Percentiles rank a stretch among this genome's conserved stretches.
These are phyloP conservation scores for bread wheat (Triticum aestivum) DNA, from an alignment of 176 grass and related monocot species.

Conservation along the genomic window IWGSC_CS_RefSeq_v2.1 NC_057805.1:66039741-66040240, in stretches of 20 bases:
- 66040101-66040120: too few relatives aligned
- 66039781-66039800: not conserved
- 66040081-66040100: not conserved
- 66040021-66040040: not conserved
- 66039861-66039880: not conserved
- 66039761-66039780: not conserved
- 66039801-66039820: not conserved
- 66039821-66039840: not conserved
- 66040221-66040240: not conserved
- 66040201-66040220: not conserved
- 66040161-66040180: not conserved
- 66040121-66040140: too few relatives aligned
- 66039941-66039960: not conserved
- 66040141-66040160: not conserved
- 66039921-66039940: not conserved
- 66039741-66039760: not conserved
- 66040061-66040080: not conserved
- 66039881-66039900: not conserved
- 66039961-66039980: not conserved
- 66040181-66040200: not conserved
- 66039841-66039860: not conserved
- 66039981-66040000: not conserved
- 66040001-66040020: not conserved
- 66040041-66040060: not conserved
- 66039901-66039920: not conserved